These are phyloP conservation scores for Lentinula raphanica DNA, from an alignment of 768 basidiomycete genomes.

Conservation along the genomic window DNA sequence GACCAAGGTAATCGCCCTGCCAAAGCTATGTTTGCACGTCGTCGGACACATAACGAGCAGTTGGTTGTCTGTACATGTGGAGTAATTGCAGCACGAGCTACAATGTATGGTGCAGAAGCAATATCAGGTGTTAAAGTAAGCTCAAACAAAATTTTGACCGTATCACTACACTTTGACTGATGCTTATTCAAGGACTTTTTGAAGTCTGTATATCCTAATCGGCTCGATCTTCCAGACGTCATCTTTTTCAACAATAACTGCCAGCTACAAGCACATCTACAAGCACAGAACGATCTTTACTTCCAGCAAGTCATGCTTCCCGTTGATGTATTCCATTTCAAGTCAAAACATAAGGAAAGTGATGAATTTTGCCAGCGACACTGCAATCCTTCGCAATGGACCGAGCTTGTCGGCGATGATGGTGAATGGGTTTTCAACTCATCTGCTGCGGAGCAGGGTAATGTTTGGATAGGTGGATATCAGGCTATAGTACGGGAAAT, in stretches of 20 bases:
- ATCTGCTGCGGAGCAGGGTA: conserved; percentile 30
- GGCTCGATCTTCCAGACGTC: conserved; percentile 12
- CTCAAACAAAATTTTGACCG: background rate
- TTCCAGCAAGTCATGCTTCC: conserved; percentile 14
- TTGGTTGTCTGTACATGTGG: conserved; percentile 22
- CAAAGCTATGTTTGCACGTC: conserved; percentile 21
- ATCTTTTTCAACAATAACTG: conserved; percentile 24
- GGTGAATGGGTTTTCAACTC: conserved; percentile 25
- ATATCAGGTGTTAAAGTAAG: conserved; percentile 16
- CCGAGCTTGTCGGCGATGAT: conserved; percentile 13
- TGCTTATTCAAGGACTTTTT: conserved; percentile 10
- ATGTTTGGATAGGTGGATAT: conserved; percentile 27
- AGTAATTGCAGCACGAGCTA: conserved; percentile 20
- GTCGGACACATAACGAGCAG: conserved; percentile 28
- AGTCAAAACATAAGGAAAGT: conserved; percentile 20
- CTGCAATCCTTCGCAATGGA: conserved; percentile 20
- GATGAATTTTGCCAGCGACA: conserved; percentile 17
- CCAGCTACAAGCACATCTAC: conserved; percentile 11
- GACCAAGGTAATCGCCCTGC: conserved; percentile 17
- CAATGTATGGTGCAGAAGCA: conserved; percentile 25
- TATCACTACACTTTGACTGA: background rate
- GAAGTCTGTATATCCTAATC: conserved; percentile 16
- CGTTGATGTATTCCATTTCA: conserved; percentile 25
- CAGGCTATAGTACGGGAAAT: conserved; percentile 27
- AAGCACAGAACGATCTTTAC: conserved; percentile 11